Evolutionary conservation across 2,329 filamentous ascomycete species (phyloP), one percentile per base, ranked within the genome.

Genomic region (Pseudocercospora musae): DNA sequence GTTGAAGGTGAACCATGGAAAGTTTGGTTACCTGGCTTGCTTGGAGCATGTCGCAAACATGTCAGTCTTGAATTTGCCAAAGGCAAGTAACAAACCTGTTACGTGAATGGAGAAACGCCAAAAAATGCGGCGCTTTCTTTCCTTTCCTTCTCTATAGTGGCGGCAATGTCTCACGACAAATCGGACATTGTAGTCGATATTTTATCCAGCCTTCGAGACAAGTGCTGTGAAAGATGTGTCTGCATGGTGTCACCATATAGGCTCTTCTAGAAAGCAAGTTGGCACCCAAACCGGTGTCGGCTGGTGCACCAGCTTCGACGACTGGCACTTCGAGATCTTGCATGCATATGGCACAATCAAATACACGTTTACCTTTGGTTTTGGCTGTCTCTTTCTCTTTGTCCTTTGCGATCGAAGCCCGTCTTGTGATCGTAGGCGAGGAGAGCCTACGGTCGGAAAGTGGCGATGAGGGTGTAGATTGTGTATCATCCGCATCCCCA

Each of bases 181-280:
- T 97, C 0, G 95, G 95, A 78, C 95, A 99, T 79, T 96, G 92
- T 72, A 99, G 78, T 62, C 94, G 81, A 75, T 96, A 92, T 73
- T 91, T 85, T 90, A 99, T 95, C 95, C 95, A 98, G 42, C 92
- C 92, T 78, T 98, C 94, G 69, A 99, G 79, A 76, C 95, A 99
- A 31, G 84, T 81, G 60, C 88, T 95, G 74, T 99, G 95, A 75
- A 99, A 99, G 54, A 98, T 92, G 78, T 99, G 95, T 59, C 93
- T 82, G 76, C 95, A 99, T 53, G 95, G 95, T 61, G 95, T 99
- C 21, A 98, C 91, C 95, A 99, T 99, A 78, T 98, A 98, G 69
- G 85, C 83, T 55, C 93, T 85, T 64, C 94, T 82, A 31, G 90
- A 90, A 68, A 98, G 82, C 59, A 96, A 85, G 29, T 88, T 88